Evolutionary conservation across 371 early-diverging fungal genomes (phyloP).

Genomic region (Umbelopsis sp.): DNA sequence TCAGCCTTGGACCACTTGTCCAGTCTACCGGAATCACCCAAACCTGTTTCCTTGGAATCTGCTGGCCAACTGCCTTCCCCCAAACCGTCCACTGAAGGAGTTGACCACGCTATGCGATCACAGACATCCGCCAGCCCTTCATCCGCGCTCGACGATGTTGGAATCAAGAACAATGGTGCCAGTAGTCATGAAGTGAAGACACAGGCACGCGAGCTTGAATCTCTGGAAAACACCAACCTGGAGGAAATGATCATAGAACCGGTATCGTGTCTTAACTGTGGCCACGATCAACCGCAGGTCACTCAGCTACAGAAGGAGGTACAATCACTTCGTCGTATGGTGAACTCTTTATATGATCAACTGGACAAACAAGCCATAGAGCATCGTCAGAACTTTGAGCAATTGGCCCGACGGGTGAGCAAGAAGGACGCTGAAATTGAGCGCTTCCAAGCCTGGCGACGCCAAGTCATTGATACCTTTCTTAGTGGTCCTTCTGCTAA

Average conservation of each 20-base stretch:
- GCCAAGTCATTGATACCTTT: slow-evolving; percentile 4
- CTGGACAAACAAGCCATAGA: not conserved
- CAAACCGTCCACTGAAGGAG: not conserved
- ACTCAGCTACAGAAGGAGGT: slow-evolving; percentile 9
- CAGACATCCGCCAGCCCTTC: not conserved
- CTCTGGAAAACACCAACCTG: not conserved
- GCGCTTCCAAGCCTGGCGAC: slow-evolving; percentile 3
- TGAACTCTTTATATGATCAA: slow-evolving; percentile 5
- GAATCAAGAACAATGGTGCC: not conserved
- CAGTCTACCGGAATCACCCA: not conserved
- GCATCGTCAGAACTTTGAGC: slow-evolving; percentile 3
- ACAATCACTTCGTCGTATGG: slow-evolving; percentile 4
- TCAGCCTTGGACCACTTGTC: no score
- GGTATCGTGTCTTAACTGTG: not conserved
- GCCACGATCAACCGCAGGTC: not conserved
- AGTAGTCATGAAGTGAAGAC: not conserved
- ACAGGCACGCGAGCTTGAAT: not conserved
- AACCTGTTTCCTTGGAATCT: not conserved
- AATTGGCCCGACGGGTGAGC: not conserved
- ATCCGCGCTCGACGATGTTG: not conserved
- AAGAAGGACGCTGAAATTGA: slow-evolving; percentile 8
- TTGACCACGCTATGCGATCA: not conserved
- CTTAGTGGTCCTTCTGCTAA: not conserved
- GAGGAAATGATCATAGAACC: not conserved
- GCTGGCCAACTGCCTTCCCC: not conserved